A percentile compares a stretch with the other conserved stretches of the same genome.
phyloP scores from a whole-genome alignment of 164 flowering plant species.

The grape (Vitis vinifera) region DNA sequence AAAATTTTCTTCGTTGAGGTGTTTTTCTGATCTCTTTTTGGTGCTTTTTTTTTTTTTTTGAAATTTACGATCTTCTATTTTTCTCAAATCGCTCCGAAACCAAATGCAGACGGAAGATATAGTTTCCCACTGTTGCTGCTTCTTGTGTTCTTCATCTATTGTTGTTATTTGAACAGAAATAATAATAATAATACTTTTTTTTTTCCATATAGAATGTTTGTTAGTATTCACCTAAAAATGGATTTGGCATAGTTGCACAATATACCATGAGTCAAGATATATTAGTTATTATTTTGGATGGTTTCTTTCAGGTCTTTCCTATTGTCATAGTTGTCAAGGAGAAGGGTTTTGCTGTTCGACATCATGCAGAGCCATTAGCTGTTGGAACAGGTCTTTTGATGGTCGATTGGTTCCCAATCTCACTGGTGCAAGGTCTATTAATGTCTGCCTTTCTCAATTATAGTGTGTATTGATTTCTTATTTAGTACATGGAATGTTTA shows the following conservation, averaged over 20 bases:
- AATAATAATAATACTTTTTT: no score
- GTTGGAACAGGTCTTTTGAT: constrained; percentile 30
- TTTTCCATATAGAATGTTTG: no score
- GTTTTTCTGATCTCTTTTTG: neutral
- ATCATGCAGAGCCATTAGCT: constrained; percentile 24
- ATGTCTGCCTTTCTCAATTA: neutral
- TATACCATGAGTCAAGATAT: no score
- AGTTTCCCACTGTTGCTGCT: neutral
- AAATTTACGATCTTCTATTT: neutral
- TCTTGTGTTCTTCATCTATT: neutral
- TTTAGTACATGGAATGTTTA: neutral
- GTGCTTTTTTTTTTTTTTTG: no score
- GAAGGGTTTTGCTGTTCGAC: constrained; percentile 44
- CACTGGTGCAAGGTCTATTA: constrained; percentile 34
- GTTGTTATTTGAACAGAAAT: neutral
- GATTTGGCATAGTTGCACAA: no score
- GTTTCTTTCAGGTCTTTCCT: constrained; percentile 16
- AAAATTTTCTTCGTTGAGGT: neutral
- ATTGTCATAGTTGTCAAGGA: constrained; percentile 22
- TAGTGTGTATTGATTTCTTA: neutral
- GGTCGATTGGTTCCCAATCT: constrained; percentile 28
- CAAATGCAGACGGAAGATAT: neutral
- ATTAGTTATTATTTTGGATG: neutral
- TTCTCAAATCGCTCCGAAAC: neutral
- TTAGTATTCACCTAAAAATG: no score